These are phyloP conservation scores for Pseudogymnoascus sp. DNA, from an alignment of 2,329 filamentous ascomycete species.

Conservation along the genomic window DNA sequence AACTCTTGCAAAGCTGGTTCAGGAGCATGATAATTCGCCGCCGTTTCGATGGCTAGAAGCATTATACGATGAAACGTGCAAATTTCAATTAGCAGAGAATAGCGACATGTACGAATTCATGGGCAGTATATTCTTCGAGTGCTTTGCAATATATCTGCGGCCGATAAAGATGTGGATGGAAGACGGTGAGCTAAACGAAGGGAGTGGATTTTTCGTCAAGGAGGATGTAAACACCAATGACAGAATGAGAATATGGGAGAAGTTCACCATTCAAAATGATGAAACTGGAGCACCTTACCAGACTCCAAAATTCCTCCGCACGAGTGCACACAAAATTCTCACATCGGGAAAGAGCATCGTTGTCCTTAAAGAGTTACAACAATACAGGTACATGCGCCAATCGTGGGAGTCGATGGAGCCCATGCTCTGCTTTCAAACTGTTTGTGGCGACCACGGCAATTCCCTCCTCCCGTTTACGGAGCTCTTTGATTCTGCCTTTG, in stretches of 20 bases:
- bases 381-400: constrained; percentile 33
- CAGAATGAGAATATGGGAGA: constrained; percentile 30
- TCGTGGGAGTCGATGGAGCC: constrained; percentile 33
- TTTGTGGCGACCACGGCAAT: constrained; percentile 40
- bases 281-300: constrained; percentile 49
- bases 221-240: constrained; percentile 50
- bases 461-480: constrained; percentile 63
- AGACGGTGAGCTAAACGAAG: constrained; percentile 60
- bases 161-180: constrained; percentile 82
- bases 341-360: constrained; percentile 83
- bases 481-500: constrained; percentile 63
- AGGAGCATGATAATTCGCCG: constrained; percentile 17
- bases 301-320: constrained; percentile 66
- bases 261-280: constrained; percentile 56
- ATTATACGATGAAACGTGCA: constrained; percentile 62
- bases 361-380: constrained; percentile 66
- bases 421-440: constrained; percentile 47
- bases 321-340: constrained; percentile 65
- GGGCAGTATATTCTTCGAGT: constrained; percentile 66
- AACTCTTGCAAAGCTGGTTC: constrained; percentile 43
- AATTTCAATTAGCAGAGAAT: constrained; percentile 63
- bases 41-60: constrained; percentile 70
- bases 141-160: constrained; percentile 72
- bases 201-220: constrained; percentile 65
- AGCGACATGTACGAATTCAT: constrained; percentile 53